Base-by-base conservation (phyloP, 2,329 filamentous ascomycete species). In the Talaromyces amestolkiae region DNA sequence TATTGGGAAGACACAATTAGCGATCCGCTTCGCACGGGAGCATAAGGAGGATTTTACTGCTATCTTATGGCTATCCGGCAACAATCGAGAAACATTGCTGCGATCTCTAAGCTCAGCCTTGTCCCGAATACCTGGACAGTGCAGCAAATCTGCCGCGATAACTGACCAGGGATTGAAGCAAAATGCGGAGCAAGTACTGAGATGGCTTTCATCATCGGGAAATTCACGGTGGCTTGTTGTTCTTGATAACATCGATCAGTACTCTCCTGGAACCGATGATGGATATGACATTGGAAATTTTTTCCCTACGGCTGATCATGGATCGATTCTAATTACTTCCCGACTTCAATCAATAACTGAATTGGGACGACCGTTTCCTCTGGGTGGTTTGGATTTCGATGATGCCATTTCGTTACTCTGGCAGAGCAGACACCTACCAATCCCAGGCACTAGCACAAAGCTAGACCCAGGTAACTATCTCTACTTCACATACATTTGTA, bases 261-360 rank as follows among this genome's bases (percentile, higher is more conserved):
- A 56, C 47, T 45, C 33, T 2, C 49, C 43, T 13, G 10, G 19
- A 4, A 22, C 10, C 2, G 3, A 45, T 6, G 24, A 31, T 47
- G 37, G 35, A 15, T 63, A 58, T 31, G 61, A 56, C 22, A n/a
- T 63, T 47, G 3, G 35, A 33, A 27, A 62, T 27, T 51, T 27
- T 7, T 47, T 63, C 15, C 61, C 49, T 15, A 19, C 27, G 8
- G 61, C 72, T 1, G 67, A 80, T 53, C 77, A 81, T 64, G 80
- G 80, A 17, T 76, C 76, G 1, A 74, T 83, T 56, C 70, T 83
- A 19, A 73, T 82, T 24, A 82, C 79, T 4, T 80, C 78, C 7
- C 71, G 78, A 17, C 73, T 71, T 2, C 61, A 71, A 56, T 72
- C 72, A n/a, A 24, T 74, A 15, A 72, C 77, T 11, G 71, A 74